Evolutionary conservation across 768 basidiomycete genomes (phyloP), one percentile per base, ranked within the genome.

Genomic region (Boletus barrowsii): DNA sequence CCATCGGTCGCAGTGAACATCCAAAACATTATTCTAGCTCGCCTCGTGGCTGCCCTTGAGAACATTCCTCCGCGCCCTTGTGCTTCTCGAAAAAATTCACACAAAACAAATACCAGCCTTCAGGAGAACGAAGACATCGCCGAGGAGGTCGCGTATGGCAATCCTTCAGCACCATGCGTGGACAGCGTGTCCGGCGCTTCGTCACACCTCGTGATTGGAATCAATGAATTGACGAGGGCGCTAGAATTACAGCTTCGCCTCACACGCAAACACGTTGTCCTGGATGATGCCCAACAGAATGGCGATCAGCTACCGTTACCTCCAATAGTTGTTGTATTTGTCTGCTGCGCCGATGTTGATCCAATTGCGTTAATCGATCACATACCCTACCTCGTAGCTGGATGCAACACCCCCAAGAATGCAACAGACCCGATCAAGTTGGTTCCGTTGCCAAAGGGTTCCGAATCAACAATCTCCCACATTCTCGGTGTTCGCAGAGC

Each of bases 151-250:
- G 39, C 40, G 42, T 10, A 20, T 51, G 36, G 36, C 50, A 26
- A 20, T 30, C 13, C 26, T 3, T 7, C 42, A 14, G 36, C 40
- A 15, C 11, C 17, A 8, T 32, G 29, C 18, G 10, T n/a, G 7
- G 20, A 42, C 33, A 46, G 10, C 4, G 24, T 15, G 14, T 22
- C 39, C 10, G 36, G 41, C 22, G 46, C 43, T n/a, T 41, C 52
- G 17, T 17, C 71, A 10, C 80, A 86, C 64, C 54, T 87, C 33
- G 67, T 75, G 10, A 64, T 85, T 44, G 92, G 92, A n/a, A 86
- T 93, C 56, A 94, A 93, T 62, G 75, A 83, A 62, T 87, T 93
- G 14, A 91, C 91, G 1, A 86, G 81, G 66, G 74, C 76, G 29
- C 75, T 95, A 13, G 92, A 95, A 68, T 58, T 45, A 2, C 83